phyloP scores from a whole-genome alignment of 108 stramenopile species.

The Schizochytrium sp. region DNA sequence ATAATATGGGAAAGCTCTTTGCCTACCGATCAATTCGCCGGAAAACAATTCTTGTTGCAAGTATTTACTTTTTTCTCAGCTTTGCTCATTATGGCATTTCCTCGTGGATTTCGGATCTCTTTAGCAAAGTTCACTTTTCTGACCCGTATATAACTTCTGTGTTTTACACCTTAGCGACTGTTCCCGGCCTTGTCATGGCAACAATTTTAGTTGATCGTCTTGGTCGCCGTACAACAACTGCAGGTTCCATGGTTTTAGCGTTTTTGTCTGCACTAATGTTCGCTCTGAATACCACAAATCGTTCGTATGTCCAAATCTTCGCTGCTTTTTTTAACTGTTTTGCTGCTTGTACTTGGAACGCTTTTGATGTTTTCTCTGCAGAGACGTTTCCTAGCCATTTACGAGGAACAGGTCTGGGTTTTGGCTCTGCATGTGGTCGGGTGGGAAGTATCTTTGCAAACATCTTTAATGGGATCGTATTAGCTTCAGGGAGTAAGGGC shows the following conservation, averaged over 20 bases:
- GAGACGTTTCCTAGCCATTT: background rate
- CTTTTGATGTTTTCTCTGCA: slow-evolving; percentile 56
- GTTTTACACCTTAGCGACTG: slow-evolving; percentile 41
- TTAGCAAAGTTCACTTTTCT: slow-evolving; percentile 50
- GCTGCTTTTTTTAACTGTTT: slow-evolving; percentile 29
- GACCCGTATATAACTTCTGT: slow-evolving; percentile 55
- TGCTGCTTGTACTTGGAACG: slow-evolving; percentile 52
- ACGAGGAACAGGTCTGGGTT: slow-evolving; percentile 3
- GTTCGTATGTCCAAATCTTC: background rate
- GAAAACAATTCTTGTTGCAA: background rate
- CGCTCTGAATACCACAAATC: slow-evolving; percentile 45
- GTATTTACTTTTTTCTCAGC: slow-evolving; percentile 51
- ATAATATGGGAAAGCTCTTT: too few species aligned
- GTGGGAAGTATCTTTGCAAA: slow-evolving; percentile 44
- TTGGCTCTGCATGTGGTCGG: slow-evolving; percentile 45
- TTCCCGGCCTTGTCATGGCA: slow-evolving; percentile 13
- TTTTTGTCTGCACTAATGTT: slow-evolving; percentile 28
- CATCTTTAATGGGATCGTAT: slow-evolving; percentile 4
- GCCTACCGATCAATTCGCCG: background rate
- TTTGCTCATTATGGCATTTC: slow-evolving; percentile 56
- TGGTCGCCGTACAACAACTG: slow-evolving; percentile 18
- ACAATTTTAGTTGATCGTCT: background rate
- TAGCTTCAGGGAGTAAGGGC: background rate
- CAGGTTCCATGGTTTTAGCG: slow-evolving; percentile 13
- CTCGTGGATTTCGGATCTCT: slow-evolving; percentile 59